Percentiles rank a stretch among this genome's conserved stretches.
These are phyloP conservation scores for Colletotrichum sansevieriae DNA, from an alignment of 2,329 filamentous ascomycete genomes.

Conservation along the genomic window DNA sequence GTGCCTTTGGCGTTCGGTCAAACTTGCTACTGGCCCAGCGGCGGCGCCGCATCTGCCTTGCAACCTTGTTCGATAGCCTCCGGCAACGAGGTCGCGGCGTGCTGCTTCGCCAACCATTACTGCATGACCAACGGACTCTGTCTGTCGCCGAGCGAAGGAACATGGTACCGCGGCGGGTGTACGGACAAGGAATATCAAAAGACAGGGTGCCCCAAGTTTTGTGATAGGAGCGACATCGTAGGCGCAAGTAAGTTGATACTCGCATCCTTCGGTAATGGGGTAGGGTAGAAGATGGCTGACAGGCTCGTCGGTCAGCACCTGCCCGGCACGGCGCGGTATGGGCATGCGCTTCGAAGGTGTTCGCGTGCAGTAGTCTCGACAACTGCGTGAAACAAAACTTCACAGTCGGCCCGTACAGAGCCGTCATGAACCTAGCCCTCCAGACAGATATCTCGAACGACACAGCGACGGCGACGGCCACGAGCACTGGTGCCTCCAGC, in stretches of 20 bases:
- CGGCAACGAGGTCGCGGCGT: slow-evolving; percentile 29
- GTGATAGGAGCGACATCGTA: slow-evolving; percentile 8
- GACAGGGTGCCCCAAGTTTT: slow-evolving; percentile 31
- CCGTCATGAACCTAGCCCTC: slow-evolving; percentile 31
- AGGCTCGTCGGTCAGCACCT: slow-evolving; percentile 2
- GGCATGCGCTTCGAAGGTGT: slow-evolving; percentile 8
- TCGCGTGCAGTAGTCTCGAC: slow-evolving; percentile 18
- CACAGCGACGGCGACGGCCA: not conserved
- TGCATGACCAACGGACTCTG: slow-evolving; percentile 41
- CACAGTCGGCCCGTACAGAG: slow-evolving; percentile 19
- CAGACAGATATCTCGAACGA: slow-evolving; percentile 11
- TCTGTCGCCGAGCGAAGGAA: slow-evolving; percentile 32
- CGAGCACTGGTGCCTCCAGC: not conserved
- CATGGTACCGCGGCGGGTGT: slow-evolving; percentile 36
- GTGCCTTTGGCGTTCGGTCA: slow-evolving; percentile 17
- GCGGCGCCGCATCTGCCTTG: not conserved
- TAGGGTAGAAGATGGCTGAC: not conserved
- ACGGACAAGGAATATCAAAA: slow-evolving; percentile 20
- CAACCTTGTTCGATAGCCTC: slow-evolving; percentile 9
- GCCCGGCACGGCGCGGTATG: not conserved
- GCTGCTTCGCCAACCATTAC: slow-evolving; percentile 34
- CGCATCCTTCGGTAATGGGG: not conserved
- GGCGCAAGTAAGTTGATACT: slow-evolving; percentile 7
- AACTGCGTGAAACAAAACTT: slow-evolving; percentile 32
- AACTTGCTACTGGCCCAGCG: slow-evolving; percentile 32